Evolutionary conservation across 768 basidiomycete species (phyloP).

Genomic region (Leccinellum rugosiceps): DNA sequence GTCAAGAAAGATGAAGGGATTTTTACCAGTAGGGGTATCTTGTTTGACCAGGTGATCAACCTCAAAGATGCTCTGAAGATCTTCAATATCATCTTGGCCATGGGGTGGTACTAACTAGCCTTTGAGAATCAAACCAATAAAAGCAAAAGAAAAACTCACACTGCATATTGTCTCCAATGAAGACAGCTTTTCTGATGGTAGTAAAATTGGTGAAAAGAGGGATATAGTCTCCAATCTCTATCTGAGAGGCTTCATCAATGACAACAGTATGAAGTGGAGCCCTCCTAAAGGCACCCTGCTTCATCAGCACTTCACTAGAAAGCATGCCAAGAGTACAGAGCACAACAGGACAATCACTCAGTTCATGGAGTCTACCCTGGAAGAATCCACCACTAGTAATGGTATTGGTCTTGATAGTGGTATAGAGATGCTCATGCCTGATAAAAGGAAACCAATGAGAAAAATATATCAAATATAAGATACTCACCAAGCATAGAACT

Average conservation of each 20-base stretch:
- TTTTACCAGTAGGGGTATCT: slow-evolving; percentile 18
- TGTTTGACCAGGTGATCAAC: slow-evolving; percentile 49
- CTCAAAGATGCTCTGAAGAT: slow-evolving; percentile 77
- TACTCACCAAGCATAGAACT: slow-evolving; percentile 67
- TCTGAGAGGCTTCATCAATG: slow-evolving; percentile 68
- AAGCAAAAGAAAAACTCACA: slow-evolving; percentile 40
- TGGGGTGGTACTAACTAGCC: slow-evolving; percentile 65
- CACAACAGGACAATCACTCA: slow-evolving; percentile 50
- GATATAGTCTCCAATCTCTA: slow-evolving; percentile 54
- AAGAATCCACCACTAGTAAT: slow-evolving; percentile 46
- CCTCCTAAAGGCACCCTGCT: slow-evolving; percentile 18
- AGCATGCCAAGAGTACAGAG: slow-evolving; percentile 81
- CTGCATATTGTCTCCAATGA: slow-evolving; percentile 68
- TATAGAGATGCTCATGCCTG: slow-evolving; percentile 84
- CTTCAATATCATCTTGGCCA: slow-evolving; percentile 66
- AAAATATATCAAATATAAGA: not conserved
- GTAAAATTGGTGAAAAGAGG: slow-evolving; percentile 33
- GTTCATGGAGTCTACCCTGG: slow-evolving; percentile 27
- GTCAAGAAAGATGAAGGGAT: slow-evolving; percentile 53
- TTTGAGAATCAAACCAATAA: slow-evolving; percentile 29
- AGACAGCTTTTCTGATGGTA: slow-evolving; percentile 50
- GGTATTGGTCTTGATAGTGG: slow-evolving; percentile 42
- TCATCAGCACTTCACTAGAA: slow-evolving; percentile 34
- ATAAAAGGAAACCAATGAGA: slow-evolving; percentile 3
- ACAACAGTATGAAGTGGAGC: slow-evolving; percentile 47